phyloP scores from a whole-genome alignment of 2,329 filamentous ascomycete genomes.

The Microsporum canis region DNA sequence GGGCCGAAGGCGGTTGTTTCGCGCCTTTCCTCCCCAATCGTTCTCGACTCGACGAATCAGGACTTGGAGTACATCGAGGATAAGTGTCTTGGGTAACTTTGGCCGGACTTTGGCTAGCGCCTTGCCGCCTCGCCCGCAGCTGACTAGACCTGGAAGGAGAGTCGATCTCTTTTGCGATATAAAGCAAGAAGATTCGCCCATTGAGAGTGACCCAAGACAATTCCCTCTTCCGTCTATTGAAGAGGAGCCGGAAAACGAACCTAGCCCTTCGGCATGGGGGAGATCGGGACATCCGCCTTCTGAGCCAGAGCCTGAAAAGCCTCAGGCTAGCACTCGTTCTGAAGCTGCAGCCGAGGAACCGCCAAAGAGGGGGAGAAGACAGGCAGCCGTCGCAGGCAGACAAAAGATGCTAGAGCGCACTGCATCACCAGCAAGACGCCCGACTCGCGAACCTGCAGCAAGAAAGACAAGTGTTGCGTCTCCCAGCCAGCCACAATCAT shows the following conservation, averaged over 20 bases:
- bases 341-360: background rate
- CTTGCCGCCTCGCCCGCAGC: constrained; percentile 4
- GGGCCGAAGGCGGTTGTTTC: background rate
- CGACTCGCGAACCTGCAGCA: background rate
- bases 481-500: background rate
- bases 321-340: background rate
- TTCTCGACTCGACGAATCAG: constrained; percentile 5
- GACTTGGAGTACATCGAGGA: constrained; percentile 6
- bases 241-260: background rate
- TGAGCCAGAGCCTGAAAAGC: background rate
- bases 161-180: background rate
- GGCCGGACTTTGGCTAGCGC: background rate
- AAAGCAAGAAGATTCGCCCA: background rate
- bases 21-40: background rate
- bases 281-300: no score
- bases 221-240: background rate
- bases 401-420: background rate
- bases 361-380: background rate
- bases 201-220: background rate
- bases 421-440: background rate
- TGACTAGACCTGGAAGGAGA: constrained; percentile 9
- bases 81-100: background rate
- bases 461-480: background rate
- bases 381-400: constrained; percentile 2
- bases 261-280: background rate